Evolutionary conservation across 2,329 filamentous ascomycete species (phyloP), one percentile per base, ranked within the genome.

Genomic region (Neofusicoccum sp.): DNA sequence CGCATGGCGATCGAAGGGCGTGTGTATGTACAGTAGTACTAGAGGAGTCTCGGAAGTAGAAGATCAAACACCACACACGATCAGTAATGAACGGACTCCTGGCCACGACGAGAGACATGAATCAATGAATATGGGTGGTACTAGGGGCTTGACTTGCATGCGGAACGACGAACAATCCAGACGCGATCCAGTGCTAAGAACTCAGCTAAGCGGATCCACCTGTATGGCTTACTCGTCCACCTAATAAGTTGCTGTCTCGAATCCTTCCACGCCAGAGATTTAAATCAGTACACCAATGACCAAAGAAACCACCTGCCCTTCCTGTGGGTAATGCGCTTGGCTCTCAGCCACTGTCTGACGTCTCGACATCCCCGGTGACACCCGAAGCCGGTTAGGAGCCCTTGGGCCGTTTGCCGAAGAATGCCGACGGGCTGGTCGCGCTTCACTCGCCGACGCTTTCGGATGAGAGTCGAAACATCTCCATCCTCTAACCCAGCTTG

Each of bases 11-110:
- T 44, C 6, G 28, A 34, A 58, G 12, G 53, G 40, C 40, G 40
- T 58, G 53, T 44, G 53, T 54, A 16, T 58, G 53, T 58, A 58
- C 20, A 20, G 20, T 34, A 58, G 31, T 58, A 58, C 20, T 58
- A 58, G 53, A 58, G 11, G 53, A 45, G 11, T 34, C 53, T 58
- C 31, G 49, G 36, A 54, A 38, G 49, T 41, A 40, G 49, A 54
- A 49, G 30, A 20, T 20, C 36, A 54, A 41, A 26, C 49, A 54
- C 41, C 36, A 54, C 49, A 54, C 49, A 41, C 49, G 14, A 54
- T 41, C 36, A 30, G 12, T 54, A 54, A 54, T 54, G 36, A 54
- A 16, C 34, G 26, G n/a, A 16, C 34, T 20, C 20, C 20, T 20
- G 20, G 20, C 20, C 20, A 20, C 20, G 20, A 2, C 20, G 20